Conservation (phyloP, 768 basidiomycete species). For the Macrolepiota fuliginosa region DNA sequence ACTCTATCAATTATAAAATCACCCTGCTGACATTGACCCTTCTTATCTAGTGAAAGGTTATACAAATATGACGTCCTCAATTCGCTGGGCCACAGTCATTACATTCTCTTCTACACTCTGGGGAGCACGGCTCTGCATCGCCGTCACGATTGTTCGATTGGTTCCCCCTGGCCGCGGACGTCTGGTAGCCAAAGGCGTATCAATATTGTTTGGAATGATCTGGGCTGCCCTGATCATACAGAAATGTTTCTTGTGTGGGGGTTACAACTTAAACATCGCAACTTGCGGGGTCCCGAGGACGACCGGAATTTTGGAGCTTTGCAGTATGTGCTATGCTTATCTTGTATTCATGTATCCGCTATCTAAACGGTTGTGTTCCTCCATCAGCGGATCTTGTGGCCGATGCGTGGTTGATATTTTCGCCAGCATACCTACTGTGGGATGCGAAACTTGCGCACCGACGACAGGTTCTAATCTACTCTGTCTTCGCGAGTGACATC, state of each 20-base stretch:
- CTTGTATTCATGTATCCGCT: not conserved
- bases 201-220: constrained; percentile 8
- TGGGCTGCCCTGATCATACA: constrained; percentile 13
- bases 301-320: constrained; percentile 8
- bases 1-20: not conserved
- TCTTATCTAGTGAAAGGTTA: not conserved
- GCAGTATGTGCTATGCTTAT: constrained; percentile 4
- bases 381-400: constrained; percentile 19
- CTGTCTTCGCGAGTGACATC: constrained; percentile 21
- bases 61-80: not conserved
- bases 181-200: constrained; percentile 9
- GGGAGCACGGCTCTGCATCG: constrained; percentile 18
- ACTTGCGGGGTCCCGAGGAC: constrained; percentile 2
- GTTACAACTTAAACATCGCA: not conserved
- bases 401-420: constrained; percentile 22
- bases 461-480: constrained; percentile 20
- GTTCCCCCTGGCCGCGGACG: constrained; percentile 2
- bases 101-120: constrained; percentile 5
- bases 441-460: constrained; percentile 18
- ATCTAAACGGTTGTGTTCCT: not conserved
- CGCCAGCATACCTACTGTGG: constrained; percentile 23
- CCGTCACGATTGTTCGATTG: constrained; percentile 16
- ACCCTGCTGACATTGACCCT: not conserved
- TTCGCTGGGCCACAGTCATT: not conserved
- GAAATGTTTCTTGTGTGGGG: constrained; percentile 13